Percentiles rank a stretch among this genome's conserved stretches.
phyloP scores from a whole-genome alignment of 495 filamentous ascomycete genomes.

The Staphylotrichum tortipilum region DNA sequence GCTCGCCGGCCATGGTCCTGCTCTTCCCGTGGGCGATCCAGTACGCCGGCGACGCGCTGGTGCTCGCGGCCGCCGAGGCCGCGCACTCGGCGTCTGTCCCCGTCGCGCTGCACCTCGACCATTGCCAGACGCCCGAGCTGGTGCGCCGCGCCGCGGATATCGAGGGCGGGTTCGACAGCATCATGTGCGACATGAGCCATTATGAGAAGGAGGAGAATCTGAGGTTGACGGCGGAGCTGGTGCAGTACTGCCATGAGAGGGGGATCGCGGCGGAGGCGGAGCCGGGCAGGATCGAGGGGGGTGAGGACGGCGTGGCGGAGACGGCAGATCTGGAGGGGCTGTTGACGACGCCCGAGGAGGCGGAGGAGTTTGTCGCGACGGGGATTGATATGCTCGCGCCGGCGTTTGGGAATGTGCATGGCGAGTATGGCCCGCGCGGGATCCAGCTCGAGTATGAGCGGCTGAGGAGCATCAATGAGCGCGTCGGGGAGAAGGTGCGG shows the following conservation, averaged over 20 bases:
- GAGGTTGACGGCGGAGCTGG: constrained; percentile 59
- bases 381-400: constrained; percentile 80
- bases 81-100: constrained; percentile 59
- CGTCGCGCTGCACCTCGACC: constrained; percentile 67
- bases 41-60: constrained; percentile 51
- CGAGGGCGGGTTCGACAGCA: constrained; percentile 60
- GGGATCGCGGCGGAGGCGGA: constrained; percentile 76
- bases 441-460: constrained; percentile 67
- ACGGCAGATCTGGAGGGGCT: constrained; percentile 65
- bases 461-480: constrained; percentile 52
- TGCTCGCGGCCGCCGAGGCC: constrained; percentile 35
- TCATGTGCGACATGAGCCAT: constrained; percentile 79
- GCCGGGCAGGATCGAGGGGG: constrained; percentile 73
- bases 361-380: constrained; percentile 64
- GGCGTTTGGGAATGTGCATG: constrained; percentile 81
- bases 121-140: constrained; percentile 64
- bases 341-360: constrained; percentile 71
- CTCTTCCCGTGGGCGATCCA: constrained; percentile 82
- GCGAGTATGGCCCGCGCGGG: constrained; percentile 67
- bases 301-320: constrained; percentile 74
- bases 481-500: constrained; percentile 52
- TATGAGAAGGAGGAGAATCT: constrained; percentile 80
- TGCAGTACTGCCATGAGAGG: constrained; percentile 59
- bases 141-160: constrained; percentile 58
- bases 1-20: constrained; percentile 69